Conservation (phyloP, 2,329 filamentous ascomycete species). For the Epichloe scottii region DNA sequence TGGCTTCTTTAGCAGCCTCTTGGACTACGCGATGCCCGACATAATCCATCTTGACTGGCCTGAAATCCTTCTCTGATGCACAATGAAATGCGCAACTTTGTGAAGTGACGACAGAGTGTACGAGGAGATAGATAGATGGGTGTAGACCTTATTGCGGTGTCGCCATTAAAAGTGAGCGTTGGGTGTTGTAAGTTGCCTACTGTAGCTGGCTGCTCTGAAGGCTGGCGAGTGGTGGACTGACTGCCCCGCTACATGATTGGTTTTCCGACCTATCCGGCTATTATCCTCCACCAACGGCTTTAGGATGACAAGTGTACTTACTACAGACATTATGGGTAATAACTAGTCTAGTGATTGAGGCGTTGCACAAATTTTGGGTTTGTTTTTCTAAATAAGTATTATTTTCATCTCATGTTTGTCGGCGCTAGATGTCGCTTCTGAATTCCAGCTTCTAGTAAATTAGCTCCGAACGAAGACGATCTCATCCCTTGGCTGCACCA, state of each 20-base stretch:
- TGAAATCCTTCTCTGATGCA: not conserved
- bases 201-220: no score
- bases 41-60: constrained; percentile 37
- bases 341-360: no score
- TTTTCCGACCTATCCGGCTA: no score
- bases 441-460: not conserved
- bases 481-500: constrained; percentile 60
- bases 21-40: constrained; percentile 43
- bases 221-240: no score
- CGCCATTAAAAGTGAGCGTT: no score
- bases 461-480: not conserved
- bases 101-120: not conserved
- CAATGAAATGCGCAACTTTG: not conserved
- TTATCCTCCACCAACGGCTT: no score
- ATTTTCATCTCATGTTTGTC: not conserved
- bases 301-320: no score
- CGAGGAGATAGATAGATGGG: not conserved
- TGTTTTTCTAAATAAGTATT: not conserved
- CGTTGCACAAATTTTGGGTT: no score
- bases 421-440: not conserved
- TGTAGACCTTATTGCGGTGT: no score
- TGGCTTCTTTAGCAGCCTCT: constrained; percentile 34
- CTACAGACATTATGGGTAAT: no score
- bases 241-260: no score
- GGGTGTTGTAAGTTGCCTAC: no score